phyloP scores from a whole-genome alignment of 2,329 filamentous ascomycete species.

The Rachicladosporium sp. region DNA sequence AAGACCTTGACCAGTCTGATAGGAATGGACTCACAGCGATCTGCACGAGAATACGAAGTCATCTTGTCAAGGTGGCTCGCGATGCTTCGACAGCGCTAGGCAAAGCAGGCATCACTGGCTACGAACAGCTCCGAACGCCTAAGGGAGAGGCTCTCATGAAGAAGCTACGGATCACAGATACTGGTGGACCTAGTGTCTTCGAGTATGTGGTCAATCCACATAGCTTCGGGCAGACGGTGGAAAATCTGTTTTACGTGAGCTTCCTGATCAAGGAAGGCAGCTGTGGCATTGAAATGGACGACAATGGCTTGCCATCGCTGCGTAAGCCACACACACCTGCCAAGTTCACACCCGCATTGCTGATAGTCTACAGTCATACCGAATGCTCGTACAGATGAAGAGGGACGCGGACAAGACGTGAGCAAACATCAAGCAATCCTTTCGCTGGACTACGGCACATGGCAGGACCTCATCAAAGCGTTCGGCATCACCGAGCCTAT shows the following conservation, averaged over 20 bases:
- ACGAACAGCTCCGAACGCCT: slow-evolving; percentile 26
- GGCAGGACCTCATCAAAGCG: slow-evolving; percentile 62
- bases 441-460: slow-evolving; percentile 72
- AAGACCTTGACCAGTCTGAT: slow-evolving; percentile 63
- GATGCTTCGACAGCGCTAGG: slow-evolving; percentile 14
- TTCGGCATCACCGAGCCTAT: slow-evolving; percentile 69
- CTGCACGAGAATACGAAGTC: slow-evolving; percentile 60
- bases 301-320: slow-evolving; percentile 62
- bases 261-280: slow-evolving; percentile 84
- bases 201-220: slow-evolving; percentile 80
- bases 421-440: slow-evolving; percentile 69
- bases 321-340: slow-evolving; percentile 43
- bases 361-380: slow-evolving; percentile 28
- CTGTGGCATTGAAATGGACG: slow-evolving; percentile 61
- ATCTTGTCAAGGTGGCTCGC: slow-evolving; percentile 37
- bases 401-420: slow-evolving; percentile 45
- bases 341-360: neutral
- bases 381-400: slow-evolving; percentile 36
- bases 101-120: slow-evolving; percentile 9
- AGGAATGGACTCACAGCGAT: slow-evolving; percentile 68
- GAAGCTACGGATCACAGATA: slow-evolving; percentile 51
- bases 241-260: slow-evolving; percentile 93
- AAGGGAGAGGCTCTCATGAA: slow-evolving; percentile 39
- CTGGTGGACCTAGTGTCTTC: slow-evolving; percentile 65
- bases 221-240: slow-evolving; percentile 88